Conservation (phyloP, 805 yeast species). For the Candida sanyiensis region DNA sequence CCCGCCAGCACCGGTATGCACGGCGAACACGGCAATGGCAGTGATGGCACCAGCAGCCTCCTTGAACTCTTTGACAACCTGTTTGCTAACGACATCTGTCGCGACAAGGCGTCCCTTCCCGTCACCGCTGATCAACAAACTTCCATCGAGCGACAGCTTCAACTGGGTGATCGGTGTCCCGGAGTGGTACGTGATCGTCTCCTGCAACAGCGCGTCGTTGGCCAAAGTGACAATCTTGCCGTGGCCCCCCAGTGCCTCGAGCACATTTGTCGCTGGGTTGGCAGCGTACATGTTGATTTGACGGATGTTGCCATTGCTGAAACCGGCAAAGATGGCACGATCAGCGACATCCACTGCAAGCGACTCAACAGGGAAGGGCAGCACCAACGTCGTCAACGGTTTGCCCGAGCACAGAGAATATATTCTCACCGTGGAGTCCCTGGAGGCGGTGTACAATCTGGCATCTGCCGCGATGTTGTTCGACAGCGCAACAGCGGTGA, state of each 20-base stretch:
- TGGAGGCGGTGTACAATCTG: constrained; percentile 61
- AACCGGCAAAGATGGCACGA: constrained; percentile 67
- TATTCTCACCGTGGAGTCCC: constrained; percentile 69
- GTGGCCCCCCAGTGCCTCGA: constrained; percentile 28
- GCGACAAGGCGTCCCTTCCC: constrained; percentile 57
- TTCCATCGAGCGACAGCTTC: constrained; percentile 67
- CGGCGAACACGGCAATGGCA: constrained; percentile 15
- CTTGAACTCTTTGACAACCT: constrained; percentile 53
- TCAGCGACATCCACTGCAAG: constrained; percentile 74
- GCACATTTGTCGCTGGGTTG: constrained; percentile 23
- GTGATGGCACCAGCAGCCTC: constrained; percentile 20
- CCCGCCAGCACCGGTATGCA: not conserved
- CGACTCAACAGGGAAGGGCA: constrained; percentile 50
- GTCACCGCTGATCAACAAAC: constrained; percentile 69
- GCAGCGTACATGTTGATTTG: constrained; percentile 45
- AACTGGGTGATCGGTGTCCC: constrained; percentile 43
- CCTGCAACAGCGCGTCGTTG: constrained; percentile 41
- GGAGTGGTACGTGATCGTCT: constrained; percentile 50
- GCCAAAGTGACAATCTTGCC: constrained; percentile 29
- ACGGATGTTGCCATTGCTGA: constrained; percentile 55
- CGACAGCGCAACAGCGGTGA: constrained; percentile 42
- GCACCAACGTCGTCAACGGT: constrained; percentile 66
- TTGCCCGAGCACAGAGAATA: constrained; percentile 44
- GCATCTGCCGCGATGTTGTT: constrained; percentile 54
- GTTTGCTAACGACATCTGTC: constrained; percentile 66